These are phyloP conservation scores for Gastrolobium villosum DNA, from an alignment of 306 rosid species.

Conservation along the genomic window DNA sequence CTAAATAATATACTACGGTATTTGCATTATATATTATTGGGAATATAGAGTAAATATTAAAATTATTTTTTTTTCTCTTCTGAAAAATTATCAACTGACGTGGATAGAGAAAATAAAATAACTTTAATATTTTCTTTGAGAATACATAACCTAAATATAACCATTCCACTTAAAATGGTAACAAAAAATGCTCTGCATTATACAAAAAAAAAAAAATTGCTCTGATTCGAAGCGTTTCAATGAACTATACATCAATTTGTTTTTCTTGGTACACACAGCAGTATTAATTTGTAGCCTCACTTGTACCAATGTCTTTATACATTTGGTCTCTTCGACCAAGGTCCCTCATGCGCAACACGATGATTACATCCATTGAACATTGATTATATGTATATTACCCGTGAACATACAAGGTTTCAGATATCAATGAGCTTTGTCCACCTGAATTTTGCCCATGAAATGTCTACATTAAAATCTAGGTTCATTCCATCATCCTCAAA, in stretches of 20 bases:
- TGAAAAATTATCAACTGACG: too few relatives aligned
- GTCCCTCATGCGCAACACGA: conserved; percentile 61
- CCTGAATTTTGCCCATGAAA: conserved; percentile 19
- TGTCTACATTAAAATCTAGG: conserved; percentile 46
- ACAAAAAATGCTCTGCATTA: too few relatives aligned
- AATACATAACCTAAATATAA: too few relatives aligned
- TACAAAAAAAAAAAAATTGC: too few relatives aligned
- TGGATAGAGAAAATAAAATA: too few relatives aligned
- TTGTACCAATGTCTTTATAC: conserved; percentile 42
- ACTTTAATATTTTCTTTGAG: too few relatives aligned
- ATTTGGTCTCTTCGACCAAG: conserved; percentile 49
- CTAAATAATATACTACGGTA: too few relatives aligned
- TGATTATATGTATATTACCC: conserved; percentile 40
- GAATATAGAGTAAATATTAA: too few relatives aligned
- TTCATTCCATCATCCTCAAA: conserved; percentile 50
- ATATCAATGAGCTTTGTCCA: conserved; percentile 54
- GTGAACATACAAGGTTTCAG: conserved; percentile 41
- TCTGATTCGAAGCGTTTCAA: not conserved
- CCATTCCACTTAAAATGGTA: too few relatives aligned
- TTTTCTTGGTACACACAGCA: conserved; percentile 50
- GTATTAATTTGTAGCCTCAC: conserved; percentile 50
- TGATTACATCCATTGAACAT: conserved; percentile 67
- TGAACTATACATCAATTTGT: conserved; percentile 32
- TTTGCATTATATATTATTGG: too few relatives aligned
- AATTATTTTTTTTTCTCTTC: too few relatives aligned